These are phyloP conservation scores for Jimgerdemannia flammicorona DNA, from an alignment of 192 early-diverging fungal genomes.

Conservation along the genomic window DNA sequence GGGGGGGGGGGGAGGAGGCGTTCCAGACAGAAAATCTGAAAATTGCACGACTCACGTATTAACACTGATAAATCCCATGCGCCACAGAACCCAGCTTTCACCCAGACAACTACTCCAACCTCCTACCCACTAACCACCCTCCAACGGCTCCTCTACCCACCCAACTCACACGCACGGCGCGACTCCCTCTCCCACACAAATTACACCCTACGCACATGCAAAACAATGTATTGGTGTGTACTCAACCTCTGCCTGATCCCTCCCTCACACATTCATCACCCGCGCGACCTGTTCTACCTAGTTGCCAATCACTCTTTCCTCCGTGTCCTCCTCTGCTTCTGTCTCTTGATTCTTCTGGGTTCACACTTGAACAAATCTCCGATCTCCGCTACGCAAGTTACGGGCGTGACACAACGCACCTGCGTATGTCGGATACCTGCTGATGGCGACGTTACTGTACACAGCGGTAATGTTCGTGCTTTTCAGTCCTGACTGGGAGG, in stretches of 20 bases:
- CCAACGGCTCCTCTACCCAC: no score
- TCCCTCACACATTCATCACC: constrained; percentile 9
- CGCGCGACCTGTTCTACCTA: constrained; percentile 9
- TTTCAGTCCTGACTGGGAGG: constrained; percentile 43
- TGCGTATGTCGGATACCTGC: constrained; percentile 50
- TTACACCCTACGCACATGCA: no score
- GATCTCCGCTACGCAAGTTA: constrained; percentile 20
- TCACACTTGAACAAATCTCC: constrained; percentile 19
- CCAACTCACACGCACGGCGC: no score
- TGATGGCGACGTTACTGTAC: constrained; percentile 39
- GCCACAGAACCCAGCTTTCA: no score
- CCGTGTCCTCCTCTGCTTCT: constrained; percentile 7
- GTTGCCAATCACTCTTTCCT: constrained; percentile 24
- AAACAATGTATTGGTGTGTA: neutral
- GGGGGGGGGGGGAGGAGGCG: no score
- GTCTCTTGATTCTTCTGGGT: constrained; percentile 18
- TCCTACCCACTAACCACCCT: no score
- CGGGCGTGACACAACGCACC: constrained; percentile 6
- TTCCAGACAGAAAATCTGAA: no score
- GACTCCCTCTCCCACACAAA: no score
- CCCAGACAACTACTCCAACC: no score
- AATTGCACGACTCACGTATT: no score
- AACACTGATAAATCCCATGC: no score
- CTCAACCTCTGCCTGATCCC: constrained; percentile 13
- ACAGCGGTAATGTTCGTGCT: constrained; percentile 36